A percentile compares a stretch with the other conserved stretches of the same genome.
Conservation (phyloP, 805 yeast genomes). For the Barnettozyma sucrosica region DNA sequence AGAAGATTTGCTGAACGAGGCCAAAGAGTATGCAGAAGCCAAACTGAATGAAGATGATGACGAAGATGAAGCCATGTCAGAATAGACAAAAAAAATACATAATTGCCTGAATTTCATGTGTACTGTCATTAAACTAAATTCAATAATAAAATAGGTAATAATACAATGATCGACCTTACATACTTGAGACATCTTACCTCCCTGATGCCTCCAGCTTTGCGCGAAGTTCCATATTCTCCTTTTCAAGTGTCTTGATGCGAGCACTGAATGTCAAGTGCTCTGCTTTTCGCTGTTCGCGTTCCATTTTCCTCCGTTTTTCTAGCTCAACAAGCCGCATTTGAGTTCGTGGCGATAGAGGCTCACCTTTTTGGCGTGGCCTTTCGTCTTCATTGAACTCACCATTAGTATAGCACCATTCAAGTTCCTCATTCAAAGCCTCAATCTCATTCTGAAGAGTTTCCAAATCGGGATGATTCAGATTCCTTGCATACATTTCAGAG, state of each 20-base stretch:
- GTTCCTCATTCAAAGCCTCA: conserved; percentile 13
- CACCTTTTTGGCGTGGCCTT: conserved; percentile 1
- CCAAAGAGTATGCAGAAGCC: conserved; percentile 75
- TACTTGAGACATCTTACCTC: neutral
- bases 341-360: conserved; percentile 30
- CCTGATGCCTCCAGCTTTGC: conserved; percentile 18
- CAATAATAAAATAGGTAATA: conserved; percentile 1
- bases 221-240: conserved; percentile 42
- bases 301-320: conserved; percentile 60
- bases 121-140: neutral
- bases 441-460: conserved; percentile 11
- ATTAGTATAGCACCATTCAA: conserved; percentile 17
- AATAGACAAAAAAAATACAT: conserved; percentile 6
- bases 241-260: conserved; percentile 47
- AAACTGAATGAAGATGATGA: conserved; percentile 76
- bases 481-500: conserved; percentile 24
- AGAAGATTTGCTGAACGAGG: conserved; percentile 72
- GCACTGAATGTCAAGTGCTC: conserved; percentile 52
- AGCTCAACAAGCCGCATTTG: conserved; percentile 54
- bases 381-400: conserved; percentile 6
- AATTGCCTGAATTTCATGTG: neutral
- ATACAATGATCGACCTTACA: neutral
- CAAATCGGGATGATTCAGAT: neutral
- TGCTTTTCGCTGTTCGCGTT: conserved; percentile 60
- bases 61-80: conserved; percentile 41